Base-by-base conservation (phyloP, 2,329 filamentous ascomycete genomes). In the Endoconidiophora polonica region DNA sequence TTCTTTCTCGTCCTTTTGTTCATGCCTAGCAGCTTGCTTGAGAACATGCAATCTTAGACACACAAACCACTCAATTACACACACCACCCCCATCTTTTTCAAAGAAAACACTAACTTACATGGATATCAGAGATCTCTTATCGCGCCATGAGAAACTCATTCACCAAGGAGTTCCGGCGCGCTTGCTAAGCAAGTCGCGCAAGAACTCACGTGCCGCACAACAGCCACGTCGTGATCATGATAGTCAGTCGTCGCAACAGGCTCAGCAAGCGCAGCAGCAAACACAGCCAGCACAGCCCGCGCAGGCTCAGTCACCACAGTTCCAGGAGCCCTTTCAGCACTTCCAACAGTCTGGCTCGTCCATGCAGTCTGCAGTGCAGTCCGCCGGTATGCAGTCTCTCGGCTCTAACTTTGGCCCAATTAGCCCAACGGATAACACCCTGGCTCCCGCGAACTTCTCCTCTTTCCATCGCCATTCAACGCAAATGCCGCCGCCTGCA, bases 121-220 rank as follows among this genome's bases (percentile, higher is more conserved):
- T 76, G 73, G 68, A 77, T 64, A 76, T 74, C 65, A 79, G 75
- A 56, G 76, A 79, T 61, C 70, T 79, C 54, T 68, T 79, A 56
- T 73, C 77, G 55, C 70, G 76, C 55, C 76, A 79, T 63, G 73
- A 78, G 64, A 79, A 78, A 63, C 72, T 79, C 57, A 74, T 77
- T 57, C 76, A 79, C 60, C 69, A 74, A 56, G 73, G 77, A 58
- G 68, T 48, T 5, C 52, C 52, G 23, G 20, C 44, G 1, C 43
- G 49, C 10, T 43, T 44, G 9, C 37, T 54, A 29, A 54, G 64
- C 55, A 65, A 58, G 57, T 66, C 72, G 48, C 66, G 67, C 23
- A 66, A 73, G 54, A 77, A 73, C 58, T 60, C 68, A n/a, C 75
- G 73, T 23, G 44, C 44, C 33, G 26, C 33, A 37, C 33, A 50